Evolutionary conservation across 2,329 filamentous ascomycete species (phyloP).

Genomic region (Colletotrichum siamense): DNA sequence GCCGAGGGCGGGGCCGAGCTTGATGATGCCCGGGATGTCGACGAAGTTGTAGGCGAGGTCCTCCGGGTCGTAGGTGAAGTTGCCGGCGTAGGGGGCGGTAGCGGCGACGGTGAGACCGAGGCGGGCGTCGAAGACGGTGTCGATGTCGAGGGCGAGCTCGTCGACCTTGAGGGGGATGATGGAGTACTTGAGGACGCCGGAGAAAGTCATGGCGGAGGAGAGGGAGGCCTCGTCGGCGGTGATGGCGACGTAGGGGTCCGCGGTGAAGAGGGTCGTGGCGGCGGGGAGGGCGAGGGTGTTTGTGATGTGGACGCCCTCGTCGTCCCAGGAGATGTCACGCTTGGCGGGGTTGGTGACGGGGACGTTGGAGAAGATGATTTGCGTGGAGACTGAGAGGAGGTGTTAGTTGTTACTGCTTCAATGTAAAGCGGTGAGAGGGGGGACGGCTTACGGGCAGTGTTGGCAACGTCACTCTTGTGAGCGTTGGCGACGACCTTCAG

Average conservation of each 20-base stretch:
- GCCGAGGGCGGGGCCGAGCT: conserved; percentile 19
- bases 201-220: conserved; percentile 25
- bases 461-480: conserved; percentile 27
- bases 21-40: conserved; percentile 21
- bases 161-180: conserved; percentile 23
- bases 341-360: conserved; percentile 16
- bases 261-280: conserved; percentile 22
- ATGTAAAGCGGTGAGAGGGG: background rate
- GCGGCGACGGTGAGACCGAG: conserved; percentile 24
- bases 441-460: conserved; percentile 23
- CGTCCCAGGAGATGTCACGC: conserved; percentile 24
- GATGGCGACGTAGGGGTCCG: conserved; percentile 23
- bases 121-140: conserved; percentile 24
- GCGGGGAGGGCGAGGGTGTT: conserved; percentile 25
- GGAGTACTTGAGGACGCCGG: conserved; percentile 26
- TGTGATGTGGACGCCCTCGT: conserved; percentile 25
- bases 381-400: conserved; percentile 10
- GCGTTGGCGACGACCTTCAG: conserved; percentile 24
- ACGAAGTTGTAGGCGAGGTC: conserved; percentile 24
- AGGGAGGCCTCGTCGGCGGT: conserved; percentile 26
- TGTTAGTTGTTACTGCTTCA: background rate
- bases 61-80: conserved; percentile 20
- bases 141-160: conserved; percentile 26
- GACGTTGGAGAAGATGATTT: conserved; percentile 25
- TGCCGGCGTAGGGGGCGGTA: conserved; percentile 21